phyloP scores from a whole-genome alignment of 495 filamentous ascomycete species.

The Baudoinia panamericana region DNA sequence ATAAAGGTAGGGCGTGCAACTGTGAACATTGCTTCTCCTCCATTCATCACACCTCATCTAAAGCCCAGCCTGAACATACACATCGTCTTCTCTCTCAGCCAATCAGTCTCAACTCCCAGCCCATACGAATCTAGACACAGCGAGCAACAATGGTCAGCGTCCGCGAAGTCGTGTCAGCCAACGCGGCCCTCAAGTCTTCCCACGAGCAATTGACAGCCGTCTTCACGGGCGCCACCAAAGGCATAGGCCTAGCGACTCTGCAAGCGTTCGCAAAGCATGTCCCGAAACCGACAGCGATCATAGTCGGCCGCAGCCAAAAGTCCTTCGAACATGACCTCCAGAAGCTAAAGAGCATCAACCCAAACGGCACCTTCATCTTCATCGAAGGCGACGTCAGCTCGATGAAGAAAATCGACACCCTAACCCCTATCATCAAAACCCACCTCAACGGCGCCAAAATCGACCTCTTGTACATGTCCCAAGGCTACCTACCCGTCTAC shows the following conservation, averaged over 20 bases:
- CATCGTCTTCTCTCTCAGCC: no score
- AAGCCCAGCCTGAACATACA: no score
- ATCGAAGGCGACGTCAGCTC: conserved; percentile 20
- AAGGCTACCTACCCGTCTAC: conserved; percentile 20
- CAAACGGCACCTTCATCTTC: conserved; percentile 13
- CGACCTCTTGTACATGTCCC: conserved; percentile 25
- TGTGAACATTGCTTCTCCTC: no score
- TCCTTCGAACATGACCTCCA: conserved; percentile 2
- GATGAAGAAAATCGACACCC: conserved; percentile 13
- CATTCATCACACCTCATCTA: no score
- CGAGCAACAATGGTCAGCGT: conserved; percentile 16
- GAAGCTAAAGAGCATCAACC: conserved; percentile 12
- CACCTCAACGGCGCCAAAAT: conserved; percentile 8
- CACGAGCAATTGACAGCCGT: conserved; percentile 19
- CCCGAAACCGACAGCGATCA: conserved; percentile 28
- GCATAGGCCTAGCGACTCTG: conserved; percentile 31
- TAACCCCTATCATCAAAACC: conserved; percentile 11
- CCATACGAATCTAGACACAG: no score
- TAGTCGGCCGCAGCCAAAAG: conserved; percentile 26
- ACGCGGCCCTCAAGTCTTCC: conserved; percentile 10
- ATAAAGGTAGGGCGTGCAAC: no score
- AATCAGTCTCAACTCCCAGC: no score
- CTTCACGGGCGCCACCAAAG: conserved; percentile 33
- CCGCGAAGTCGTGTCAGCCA: conserved; percentile 9
- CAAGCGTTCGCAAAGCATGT: conserved; percentile 27